phyloP scores from a whole-genome alignment of 2,329 filamentous ascomycete genomes.

The Nigrospora sphaerica region DNA sequence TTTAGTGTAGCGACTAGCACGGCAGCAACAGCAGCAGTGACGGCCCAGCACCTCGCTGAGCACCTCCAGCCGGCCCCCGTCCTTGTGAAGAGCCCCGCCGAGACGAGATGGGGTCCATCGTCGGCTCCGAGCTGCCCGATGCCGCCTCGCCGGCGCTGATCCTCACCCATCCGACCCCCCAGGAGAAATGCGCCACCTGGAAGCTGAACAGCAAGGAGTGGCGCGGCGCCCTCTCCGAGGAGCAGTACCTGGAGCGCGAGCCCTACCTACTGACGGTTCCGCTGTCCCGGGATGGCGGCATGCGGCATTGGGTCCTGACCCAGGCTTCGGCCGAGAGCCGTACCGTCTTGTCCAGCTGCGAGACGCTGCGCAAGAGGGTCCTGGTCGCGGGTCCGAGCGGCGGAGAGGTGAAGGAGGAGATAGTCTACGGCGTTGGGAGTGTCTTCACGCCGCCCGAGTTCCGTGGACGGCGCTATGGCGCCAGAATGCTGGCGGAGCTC shows the following conservation, averaged over 20 bases:
- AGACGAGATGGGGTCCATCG: slow-evolving; percentile 24
- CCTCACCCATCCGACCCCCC: slow-evolving; percentile 48
- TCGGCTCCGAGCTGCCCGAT: slow-evolving; percentile 19
- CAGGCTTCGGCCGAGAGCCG: slow-evolving; percentile 28
- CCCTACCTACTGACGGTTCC: slow-evolving; percentile 48
- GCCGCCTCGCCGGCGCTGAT: slow-evolving; percentile 29
- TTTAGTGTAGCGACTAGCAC: too few species aligned
- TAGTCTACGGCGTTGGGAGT: slow-evolving; percentile 69
- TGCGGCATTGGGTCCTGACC: slow-evolving; percentile 60
- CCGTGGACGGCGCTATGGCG: slow-evolving; percentile 69
- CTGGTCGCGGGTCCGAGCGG: slow-evolving; percentile 33
- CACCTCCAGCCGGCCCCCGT: not conserved
- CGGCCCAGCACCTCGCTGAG: too few species aligned
- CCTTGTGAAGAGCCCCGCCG: not conserved
- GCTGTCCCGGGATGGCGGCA: slow-evolving; percentile 49
- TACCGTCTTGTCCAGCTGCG: slow-evolving; percentile 56
- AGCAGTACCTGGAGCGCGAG: slow-evolving; percentile 55
- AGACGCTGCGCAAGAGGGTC: slow-evolving; percentile 55
- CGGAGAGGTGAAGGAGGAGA: slow-evolving; percentile 40
- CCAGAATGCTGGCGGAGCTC: slow-evolving; percentile 65
- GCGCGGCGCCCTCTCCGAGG: slow-evolving; percentile 46
- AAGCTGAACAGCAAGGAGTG: slow-evolving; percentile 48
- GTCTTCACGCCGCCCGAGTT: slow-evolving; percentile 68
- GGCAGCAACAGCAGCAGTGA: too few species aligned
- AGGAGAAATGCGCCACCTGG: slow-evolving; percentile 50